Evolutionary conservation across 148 eudicot species (phyloP).

Genomic region (Chenopodium berlandieri): DNA sequence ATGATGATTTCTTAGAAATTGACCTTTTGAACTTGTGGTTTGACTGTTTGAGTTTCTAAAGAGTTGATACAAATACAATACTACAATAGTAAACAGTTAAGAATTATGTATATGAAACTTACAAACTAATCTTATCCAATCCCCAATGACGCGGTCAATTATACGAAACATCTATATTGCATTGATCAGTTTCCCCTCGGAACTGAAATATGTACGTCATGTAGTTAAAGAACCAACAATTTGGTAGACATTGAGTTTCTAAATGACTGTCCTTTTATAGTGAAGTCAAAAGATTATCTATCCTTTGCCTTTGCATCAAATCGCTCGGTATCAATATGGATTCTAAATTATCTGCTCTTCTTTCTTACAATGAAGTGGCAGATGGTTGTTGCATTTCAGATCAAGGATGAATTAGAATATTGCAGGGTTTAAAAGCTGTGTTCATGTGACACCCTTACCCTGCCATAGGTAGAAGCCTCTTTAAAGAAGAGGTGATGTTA

Average conservation of each 20-base stretch:
- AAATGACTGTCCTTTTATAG: not conserved
- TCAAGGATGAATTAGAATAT: not conserved
- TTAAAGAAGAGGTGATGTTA: not conserved
- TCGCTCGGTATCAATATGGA: not conserved
- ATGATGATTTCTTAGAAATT: not conserved
- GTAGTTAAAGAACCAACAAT: not conserved
- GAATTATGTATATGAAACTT: not conserved
- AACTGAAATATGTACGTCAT: not conserved
- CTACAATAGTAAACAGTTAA: not conserved
- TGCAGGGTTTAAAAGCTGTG: not conserved
- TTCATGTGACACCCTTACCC: not conserved
- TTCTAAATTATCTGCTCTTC: not conserved
- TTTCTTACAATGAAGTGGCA: not conserved
- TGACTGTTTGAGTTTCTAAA: constrained; percentile 9
- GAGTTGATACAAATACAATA: not conserved
- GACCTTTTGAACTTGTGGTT: not conserved
- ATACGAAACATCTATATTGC: not conserved
- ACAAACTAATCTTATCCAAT: not conserved
- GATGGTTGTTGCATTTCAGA: not conserved
- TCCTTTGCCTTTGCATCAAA: not conserved
- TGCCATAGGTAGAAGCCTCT: not conserved
- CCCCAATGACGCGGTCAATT: not conserved
- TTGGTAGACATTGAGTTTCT: not conserved
- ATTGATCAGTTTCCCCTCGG: not conserved
- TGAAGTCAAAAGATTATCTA: not conserved